These are phyloP conservation scores for Rhynchospora breviuscula DNA, from an alignment of 176 grass and related monocot species.

Conservation along the genomic window DNA sequence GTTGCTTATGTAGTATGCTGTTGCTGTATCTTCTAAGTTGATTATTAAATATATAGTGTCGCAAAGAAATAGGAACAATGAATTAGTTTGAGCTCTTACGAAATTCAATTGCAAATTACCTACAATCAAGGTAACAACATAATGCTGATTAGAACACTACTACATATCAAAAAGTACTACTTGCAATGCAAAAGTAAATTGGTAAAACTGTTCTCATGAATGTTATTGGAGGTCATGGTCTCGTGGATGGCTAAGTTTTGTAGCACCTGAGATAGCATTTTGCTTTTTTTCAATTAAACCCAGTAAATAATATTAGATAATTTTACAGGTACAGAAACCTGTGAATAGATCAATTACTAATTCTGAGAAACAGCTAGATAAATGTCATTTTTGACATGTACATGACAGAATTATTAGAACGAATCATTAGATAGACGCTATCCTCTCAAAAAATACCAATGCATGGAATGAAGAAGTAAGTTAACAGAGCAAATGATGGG, in stretches of 20 bases:
- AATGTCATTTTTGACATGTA: background rate
- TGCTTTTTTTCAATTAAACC: background rate
- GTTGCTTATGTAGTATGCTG: background rate
- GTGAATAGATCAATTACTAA: background rate
- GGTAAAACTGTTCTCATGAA: background rate
- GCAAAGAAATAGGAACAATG: background rate
- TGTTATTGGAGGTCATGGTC: background rate
- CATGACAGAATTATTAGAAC: background rate
- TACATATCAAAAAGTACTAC: background rate
- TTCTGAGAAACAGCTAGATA: background rate
- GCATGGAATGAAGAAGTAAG: background rate
- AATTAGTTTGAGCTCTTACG: background rate
- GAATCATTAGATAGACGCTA: background rate
- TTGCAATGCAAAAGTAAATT: background rate
- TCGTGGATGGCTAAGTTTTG: background rate
- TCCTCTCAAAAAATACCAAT: background rate
- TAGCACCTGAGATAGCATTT: background rate
- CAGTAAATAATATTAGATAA: background rate
- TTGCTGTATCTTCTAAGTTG: background rate
- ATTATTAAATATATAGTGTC: background rate
- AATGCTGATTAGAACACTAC: background rate
- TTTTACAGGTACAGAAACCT: background rate
- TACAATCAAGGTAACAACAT: background rate
- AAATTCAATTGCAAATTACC: background rate
- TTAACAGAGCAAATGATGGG: background rate